Evolutionary conservation across 2,329 filamentous ascomycete genomes (phyloP), one percentile per base, ranked within the genome.

Genomic region (Drechslerella coelobrocha): DNA sequence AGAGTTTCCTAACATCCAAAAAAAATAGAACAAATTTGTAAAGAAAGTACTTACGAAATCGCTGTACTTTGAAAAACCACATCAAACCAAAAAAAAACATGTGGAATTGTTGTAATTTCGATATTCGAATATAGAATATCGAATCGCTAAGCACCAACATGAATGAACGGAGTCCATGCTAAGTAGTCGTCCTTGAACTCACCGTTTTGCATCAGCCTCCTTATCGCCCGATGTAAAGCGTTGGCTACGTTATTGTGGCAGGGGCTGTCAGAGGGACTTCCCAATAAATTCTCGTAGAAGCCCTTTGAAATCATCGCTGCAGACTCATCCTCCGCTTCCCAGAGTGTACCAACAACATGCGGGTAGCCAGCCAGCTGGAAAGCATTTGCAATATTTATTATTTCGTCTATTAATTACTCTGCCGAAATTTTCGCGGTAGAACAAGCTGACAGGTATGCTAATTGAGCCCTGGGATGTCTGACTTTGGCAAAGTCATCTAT

Each of bases 401-500:
- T 76, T 69, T 80, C 78, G 56, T 79, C 78, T 0, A 68, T 52
- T 17, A 79, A 62, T 0, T 48, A 23, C 0, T 17, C 43, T 0
- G 72, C 73, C 12, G 68, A 69, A 39, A 76, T 76, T 55, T 78
- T 72, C 1, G 77, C 78, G 0, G 79, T 79, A 10, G 77, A 79
- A 68, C 78, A 80, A 0, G 79, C 78, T 1, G 78, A 80, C 0
- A 80, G 76, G 68, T 78, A 80, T 0, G 78, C 78, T 3, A 80
- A 54, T 27, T 65, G 68, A 5, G 74, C 75, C 34, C 61, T 27
- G 37, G 29, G 10, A 41, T 54, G 27, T 17, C 24, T 61, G 17
- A 54, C 37, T 5, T 9, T 21, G 17, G 27, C 27, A 9, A 34
- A 17, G 9, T 34, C 50, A 21, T 34, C 27, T 26, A 53, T 34